Base-by-base conservation (phyloP, 2,329 filamentous ascomycete genomes). In the Fusarium napiforme region DNA sequence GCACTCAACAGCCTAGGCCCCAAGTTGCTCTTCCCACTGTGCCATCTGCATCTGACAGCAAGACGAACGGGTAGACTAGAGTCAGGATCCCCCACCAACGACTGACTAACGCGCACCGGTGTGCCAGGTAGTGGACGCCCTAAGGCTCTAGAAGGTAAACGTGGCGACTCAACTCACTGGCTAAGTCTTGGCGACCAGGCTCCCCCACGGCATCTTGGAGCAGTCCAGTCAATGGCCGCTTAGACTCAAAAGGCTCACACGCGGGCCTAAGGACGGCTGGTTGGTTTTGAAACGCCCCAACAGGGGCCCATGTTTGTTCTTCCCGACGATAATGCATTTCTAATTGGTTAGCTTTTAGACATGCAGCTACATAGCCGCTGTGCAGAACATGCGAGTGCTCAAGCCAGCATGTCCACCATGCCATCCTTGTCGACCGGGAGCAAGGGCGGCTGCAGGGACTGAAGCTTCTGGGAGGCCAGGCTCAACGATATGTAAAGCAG, bases 361-460 rank as follows among this genome's bases (percentile, higher is more conserved):
- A 74, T 76, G 74, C 75, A 77, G 76, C 66, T 81, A 82, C 81
- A 83, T 83, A 82, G 80, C 81, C 82, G 82, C 81, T 82, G 79
- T 82, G 81, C 80, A 81, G 81, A 76, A 80, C 77, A 83, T 82
- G 82, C 81, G 82, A 82, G 81, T 82, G 81, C 79, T 82, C 80
- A 79, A 80, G 76, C 80, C 79, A 79, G 75, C 76, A 70, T 76
- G 67, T 67, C 67, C 72, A 70, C 71, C 69, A 73, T 68, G 64
- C 69, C 67, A 79, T 59, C 76, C 78, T 73, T 77, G 76, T 66
- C 61, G 46, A 46, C 60, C 64, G 63, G 72, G 64, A 67, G 52
- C 60, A 66, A 69, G 63, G 64, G 67, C 68, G 70, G 72, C 78
- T 81, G 79, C 79, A 81, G 79, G 79, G 79, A 80, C 75, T 77